phyloP scores from a whole-genome alignment of 2,329 filamentous ascomycete genomes.

The Botrytis paeoniae region DNA sequence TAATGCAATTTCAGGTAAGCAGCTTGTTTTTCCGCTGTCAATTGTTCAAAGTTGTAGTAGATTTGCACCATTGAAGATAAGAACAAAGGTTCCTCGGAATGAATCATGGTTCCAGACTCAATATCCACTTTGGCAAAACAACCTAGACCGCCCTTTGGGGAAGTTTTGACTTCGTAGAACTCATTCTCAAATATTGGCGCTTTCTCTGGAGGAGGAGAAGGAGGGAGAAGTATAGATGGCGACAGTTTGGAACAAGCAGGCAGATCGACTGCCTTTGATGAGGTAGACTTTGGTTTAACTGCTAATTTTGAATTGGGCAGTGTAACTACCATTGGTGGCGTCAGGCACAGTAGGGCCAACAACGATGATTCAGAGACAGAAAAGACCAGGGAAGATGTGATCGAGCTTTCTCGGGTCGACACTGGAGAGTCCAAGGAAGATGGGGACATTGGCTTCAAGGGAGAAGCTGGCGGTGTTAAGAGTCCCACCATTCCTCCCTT shows the following conservation, averaged over 20 bases:
- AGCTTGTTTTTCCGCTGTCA: slow-evolving; percentile 25
- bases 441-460: not conserved
- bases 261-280: not conserved
- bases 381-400: not conserved
- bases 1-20: slow-evolving; percentile 28
- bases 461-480: not conserved
- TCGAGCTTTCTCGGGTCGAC: not conserved
- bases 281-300: not conserved
- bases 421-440: slow-evolving; percentile 1
- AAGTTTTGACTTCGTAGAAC: slow-evolving; percentile 33
- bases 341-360: not conserved
- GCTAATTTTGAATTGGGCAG: not conserved
- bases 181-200: slow-evolving; percentile 27
- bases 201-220: not conserved
- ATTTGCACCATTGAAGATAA: slow-evolving; percentile 22
- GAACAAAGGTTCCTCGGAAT: slow-evolving; percentile 33
- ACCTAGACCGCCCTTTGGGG: slow-evolving; percentile 34
- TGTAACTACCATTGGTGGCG: not conserved
- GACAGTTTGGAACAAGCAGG: not conserved
- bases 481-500: not conserved
- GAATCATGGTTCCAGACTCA: slow-evolving; percentile 28
- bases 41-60: slow-evolving; percentile 25
- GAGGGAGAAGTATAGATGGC: not conserved
- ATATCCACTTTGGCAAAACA: slow-evolving; percentile 36
- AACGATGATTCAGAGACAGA: not conserved